Conservation (phyloP, 176 grass and related monocot species). For the Rhynchospora tenuis region DNA sequence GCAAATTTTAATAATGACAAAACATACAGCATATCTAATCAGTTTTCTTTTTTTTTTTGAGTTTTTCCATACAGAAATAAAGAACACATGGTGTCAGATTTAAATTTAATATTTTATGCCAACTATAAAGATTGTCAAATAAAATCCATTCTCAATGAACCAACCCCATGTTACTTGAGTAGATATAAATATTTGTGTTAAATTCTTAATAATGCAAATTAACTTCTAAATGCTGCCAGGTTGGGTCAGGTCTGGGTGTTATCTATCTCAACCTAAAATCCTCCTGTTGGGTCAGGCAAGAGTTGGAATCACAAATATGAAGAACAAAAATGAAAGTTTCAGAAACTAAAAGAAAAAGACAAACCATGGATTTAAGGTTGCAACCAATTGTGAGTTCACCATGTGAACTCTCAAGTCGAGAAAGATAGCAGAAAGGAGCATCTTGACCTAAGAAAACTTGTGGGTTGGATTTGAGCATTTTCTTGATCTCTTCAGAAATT, state of each 20-base stretch:
- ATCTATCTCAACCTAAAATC: not conserved
- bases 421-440: constrained; percentile 52
- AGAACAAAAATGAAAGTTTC: not conserved
- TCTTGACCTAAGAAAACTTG: constrained; percentile 46
- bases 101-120: not conserved
- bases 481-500: constrained; percentile 57
- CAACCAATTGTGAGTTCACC: constrained; percentile 54
- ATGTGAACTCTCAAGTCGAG: constrained; percentile 36
- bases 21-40: not conserved
- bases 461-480: constrained; percentile 32
- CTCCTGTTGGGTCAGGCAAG: not conserved
- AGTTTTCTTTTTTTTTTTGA: not conserved
- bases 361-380: constrained; percentile 58
- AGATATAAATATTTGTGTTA: not conserved
- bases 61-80: no score
- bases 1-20: not conserved
- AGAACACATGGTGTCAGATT: not conserved
- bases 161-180: not conserved
- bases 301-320: not conserved
- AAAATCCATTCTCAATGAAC: not conserved
- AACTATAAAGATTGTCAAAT: not conserved
- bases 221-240: not conserved
- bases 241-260: not conserved
- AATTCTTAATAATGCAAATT: not conserved
- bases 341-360: not conserved